Evolutionary conservation across 164 flowering plant genomes (phyloP).

Genomic region (Kingdonia uniflora): DNA sequence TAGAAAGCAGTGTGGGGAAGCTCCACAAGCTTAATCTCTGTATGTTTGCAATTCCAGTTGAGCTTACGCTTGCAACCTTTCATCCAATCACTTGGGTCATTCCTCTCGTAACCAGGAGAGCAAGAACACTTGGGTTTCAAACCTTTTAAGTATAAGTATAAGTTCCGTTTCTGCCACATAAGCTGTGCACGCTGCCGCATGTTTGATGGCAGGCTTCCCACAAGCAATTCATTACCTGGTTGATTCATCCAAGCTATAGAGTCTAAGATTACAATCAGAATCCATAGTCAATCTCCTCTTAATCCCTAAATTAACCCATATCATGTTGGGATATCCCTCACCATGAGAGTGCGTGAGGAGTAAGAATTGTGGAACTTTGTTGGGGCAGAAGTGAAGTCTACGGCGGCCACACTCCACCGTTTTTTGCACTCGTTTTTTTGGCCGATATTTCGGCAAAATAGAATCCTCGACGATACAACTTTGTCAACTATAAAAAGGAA

Average conservation of each 20-base stretch:
- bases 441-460: too few relatives aligned
- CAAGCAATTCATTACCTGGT: conserved; percentile 6
- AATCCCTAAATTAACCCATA: conserved; percentile 1
- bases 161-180: conserved; percentile 8
- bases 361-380: too few relatives aligned
- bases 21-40: conserved; percentile 14
- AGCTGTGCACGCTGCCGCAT: conserved; percentile 14
- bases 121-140: conserved; percentile 8
- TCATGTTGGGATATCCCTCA: too few relatives aligned
- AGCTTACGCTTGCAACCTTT: conserved; percentile 31
- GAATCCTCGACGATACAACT: too few relatives aligned
- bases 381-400: too few relatives aligned
- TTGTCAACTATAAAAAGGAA: too few relatives aligned
- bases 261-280: conserved; percentile 12
- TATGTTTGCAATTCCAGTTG: conserved; percentile 12
- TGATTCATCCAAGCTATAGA: conserved; percentile 12
- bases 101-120: conserved; percentile 8
- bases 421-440: too few relatives aligned
- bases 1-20: conserved; percentile 22
- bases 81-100: conserved; percentile 18
- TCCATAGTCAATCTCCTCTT: conserved; percentile 12
- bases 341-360: too few relatives aligned
- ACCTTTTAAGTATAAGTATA: conserved; percentile 4
- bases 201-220: conserved; percentile 5
- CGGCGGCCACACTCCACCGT: too few relatives aligned